Evolutionary conservation across 192 early-diverging fungal species (phyloP).

Genomic region (Coemansia sp.): DNA sequence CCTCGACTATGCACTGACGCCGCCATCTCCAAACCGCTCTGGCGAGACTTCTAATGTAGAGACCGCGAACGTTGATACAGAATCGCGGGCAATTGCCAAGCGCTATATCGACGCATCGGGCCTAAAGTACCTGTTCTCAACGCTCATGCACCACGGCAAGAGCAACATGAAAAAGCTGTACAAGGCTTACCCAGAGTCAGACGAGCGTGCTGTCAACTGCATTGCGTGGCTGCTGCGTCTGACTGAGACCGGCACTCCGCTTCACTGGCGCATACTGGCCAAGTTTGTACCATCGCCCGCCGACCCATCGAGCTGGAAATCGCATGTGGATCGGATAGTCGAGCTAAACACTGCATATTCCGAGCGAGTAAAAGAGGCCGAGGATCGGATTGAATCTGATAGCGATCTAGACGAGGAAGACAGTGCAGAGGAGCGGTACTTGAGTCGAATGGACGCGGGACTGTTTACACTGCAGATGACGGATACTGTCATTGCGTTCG

Average conservation of each 20-base stretch:
- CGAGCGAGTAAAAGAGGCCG: constrained; percentile 59
- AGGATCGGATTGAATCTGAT: constrained; percentile 55
- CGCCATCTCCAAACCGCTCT: constrained; percentile 14
- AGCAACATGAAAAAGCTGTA: constrained; percentile 78
- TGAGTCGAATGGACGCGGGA: constrained; percentile 71
- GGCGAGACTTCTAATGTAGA: not conserved
- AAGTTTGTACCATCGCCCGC: constrained; percentile 68
- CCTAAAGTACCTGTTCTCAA: constrained; percentile 79
- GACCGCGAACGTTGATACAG: constrained; percentile 9
- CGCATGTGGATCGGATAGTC: constrained; percentile 80
- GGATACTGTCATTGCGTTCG: constrained; percentile 66
- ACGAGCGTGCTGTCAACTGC: constrained; percentile 86
- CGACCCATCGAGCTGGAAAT: constrained; percentile 63
- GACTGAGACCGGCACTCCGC: constrained; percentile 58
- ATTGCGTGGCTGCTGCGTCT: constrained; percentile 76
- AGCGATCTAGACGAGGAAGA: constrained; percentile 56
- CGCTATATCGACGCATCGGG: constrained; percentile 82
- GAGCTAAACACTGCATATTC: constrained; percentile 73
- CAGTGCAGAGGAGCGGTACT: constrained; percentile 62
- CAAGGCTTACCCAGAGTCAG: constrained; percentile 71
- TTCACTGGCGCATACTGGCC: constrained; percentile 68
- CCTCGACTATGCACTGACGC: constrained; percentile 73
- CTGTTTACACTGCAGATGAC: constrained; percentile 77
- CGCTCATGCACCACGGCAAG: constrained; percentile 75
- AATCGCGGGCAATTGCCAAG: constrained; percentile 56